Evolutionary conservation across 805 yeast species (phyloP), one percentile per base, ranked within the genome.

Genomic region (Saccharomycopsis sp.): DNA sequence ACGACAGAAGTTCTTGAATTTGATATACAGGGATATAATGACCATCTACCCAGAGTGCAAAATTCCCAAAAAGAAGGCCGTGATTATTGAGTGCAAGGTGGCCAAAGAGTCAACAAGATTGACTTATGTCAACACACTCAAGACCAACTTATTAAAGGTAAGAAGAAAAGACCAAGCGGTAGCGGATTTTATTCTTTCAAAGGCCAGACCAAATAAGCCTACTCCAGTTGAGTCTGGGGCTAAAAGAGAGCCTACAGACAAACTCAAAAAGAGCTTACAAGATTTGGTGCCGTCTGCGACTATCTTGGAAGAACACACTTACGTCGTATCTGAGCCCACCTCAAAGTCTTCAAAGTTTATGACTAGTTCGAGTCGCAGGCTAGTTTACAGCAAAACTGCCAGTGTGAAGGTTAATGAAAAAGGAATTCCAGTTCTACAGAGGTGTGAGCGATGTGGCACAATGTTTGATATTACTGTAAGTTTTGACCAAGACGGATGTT

Each of bases 371-470:
- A 23, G 51, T 8, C 24, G 47, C 18, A 12, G 34, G 20, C 18
- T 15, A 24, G 14, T 41, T 7, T 18, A 16, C 47, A 7, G 34
- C 51, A 5, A 53, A 46, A n/a, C 51, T 40, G n/a, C 20, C 29
- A 16, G 5, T 40, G 51, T 24, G 15, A 53, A 16, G 18, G 5
- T 23, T 5, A 16, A 41, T 12, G 50, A 46, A n/a, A 41, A 34
- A 18, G 40, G 20, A n/a, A 5, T 7, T 24, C 48, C 48, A 34
- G 29, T 50, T 15, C 46, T 20, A 37, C 48, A 55, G 37, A 9
- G n/a, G 9, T 60, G 63, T 34, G 61, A 40, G 16, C 53, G 63
- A 37, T 60, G 63, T 41, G 29, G 50, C 8, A 46, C 52, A 23
- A 37, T 34, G 21, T 57, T 60, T 47, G 54, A 50, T 34, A 47